Evolutionary conservation across 2,329 filamentous ascomycete genomes (phyloP), one percentile per base, ranked within the genome.

Genomic region (Microcyclospora pomicola): DNA sequence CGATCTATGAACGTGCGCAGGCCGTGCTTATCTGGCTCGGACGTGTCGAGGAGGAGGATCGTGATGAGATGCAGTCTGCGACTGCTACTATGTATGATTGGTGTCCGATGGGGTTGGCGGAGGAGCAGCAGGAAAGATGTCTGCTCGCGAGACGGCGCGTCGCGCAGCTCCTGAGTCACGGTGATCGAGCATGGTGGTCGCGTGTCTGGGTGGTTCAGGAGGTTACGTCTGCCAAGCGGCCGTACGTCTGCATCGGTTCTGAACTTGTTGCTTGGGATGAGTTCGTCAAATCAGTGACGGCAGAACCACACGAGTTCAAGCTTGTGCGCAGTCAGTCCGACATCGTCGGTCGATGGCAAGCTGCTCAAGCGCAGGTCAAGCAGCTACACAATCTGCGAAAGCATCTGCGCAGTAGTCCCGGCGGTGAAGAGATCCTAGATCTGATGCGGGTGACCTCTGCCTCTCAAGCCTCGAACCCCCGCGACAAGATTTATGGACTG

Each of bases 401-500:
- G 14, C 30, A 31, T 31, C 9, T 31, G 12, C 30, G 30, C 12
- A 31, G 30, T 31, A 31, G 30, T 9, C 30, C 30, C 9, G 30
- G 30, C 6, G 30, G 30, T 15, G 30, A 31, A 31, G 30, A 31
- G 30, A 31, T 31, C 30, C 9, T 31, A 6, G 30, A 31, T 31
- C 30, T 31, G 14, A n/a, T 31, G 30, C 30, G 30, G 9, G 12
- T 31, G 4, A 31, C 30, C 12, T 31, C 30, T 31, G 14, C 30
- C 6, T n/a, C 35, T 9, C n/a, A 38, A 19, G 28, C 36, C 9
- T 31, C 29, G 6, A 30, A 38, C 11, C 36, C 36, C 4, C n/a
- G 29, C n/a, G 36, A 38, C 36, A 38, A 38, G 36, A 30, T 38
- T 14, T 31, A 38, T 13, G 36, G 36, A 13, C 7, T 38, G 14